Evolutionary conservation across 106 monocot genomes (phyloP).

Genomic region (Ottelia alismoides): DNA sequence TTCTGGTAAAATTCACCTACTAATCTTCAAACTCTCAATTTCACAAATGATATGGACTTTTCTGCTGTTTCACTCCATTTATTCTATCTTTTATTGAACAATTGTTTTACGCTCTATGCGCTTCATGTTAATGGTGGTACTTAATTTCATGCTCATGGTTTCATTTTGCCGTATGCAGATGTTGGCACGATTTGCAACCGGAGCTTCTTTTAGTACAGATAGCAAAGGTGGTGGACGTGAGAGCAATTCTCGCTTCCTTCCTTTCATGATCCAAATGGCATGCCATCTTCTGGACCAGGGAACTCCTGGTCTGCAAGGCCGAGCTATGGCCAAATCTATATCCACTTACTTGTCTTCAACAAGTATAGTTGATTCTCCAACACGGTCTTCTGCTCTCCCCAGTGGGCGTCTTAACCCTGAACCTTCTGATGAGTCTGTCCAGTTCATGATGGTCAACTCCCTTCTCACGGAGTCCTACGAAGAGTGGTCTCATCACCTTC

Average conservation of each 20-base stretch:
- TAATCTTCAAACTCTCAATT: too few species aligned
- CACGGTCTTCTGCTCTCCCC: constrained; percentile 11
- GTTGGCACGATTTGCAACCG: constrained; percentile 91
- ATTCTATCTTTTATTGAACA: too few species aligned
- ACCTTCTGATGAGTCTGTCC: constrained; percentile 65
- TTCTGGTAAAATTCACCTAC: constrained; percentile 55
- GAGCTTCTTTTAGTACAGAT: constrained; percentile 72
- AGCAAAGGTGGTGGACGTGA: constrained; percentile 79
- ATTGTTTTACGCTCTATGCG: too few species aligned
- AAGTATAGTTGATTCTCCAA: constrained; percentile 9
- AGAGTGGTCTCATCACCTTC: constrained; percentile 62
- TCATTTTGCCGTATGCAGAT: constrained; percentile 31
- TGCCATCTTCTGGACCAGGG: constrained; percentile 72
- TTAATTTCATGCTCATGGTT: background rate
- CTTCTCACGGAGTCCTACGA: constrained; percentile 78
- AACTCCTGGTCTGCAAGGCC: constrained; percentile 36
- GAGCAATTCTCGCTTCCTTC: constrained; percentile 79
- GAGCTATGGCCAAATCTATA: constrained; percentile 40
- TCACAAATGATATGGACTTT: too few species aligned
- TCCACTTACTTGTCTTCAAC: constrained; percentile 36
- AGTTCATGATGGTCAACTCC: constrained; percentile 97
- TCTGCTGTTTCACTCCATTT: too few species aligned
- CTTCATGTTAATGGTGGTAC: too few species aligned
- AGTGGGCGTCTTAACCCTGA: constrained; percentile 15
- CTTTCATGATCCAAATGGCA: constrained; percentile 97